A percentile compares a stretch with the other conserved stretches of the same genome.
phyloP scores from a whole-genome alignment of 2,329 filamentous ascomycete genomes.

The Hymenoscyphus occultus region DNA sequence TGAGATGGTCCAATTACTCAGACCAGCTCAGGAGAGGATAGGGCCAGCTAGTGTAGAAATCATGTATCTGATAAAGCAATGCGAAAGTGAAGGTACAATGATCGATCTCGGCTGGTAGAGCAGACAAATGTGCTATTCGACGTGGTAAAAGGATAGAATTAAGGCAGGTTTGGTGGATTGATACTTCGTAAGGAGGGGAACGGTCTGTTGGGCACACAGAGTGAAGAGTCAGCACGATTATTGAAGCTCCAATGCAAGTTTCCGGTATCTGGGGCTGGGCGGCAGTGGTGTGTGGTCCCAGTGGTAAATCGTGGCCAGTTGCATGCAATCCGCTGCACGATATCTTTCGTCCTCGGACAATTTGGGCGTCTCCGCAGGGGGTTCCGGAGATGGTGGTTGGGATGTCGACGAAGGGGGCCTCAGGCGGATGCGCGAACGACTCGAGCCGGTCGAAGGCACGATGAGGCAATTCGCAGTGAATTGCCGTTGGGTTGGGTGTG shows the following conservation, averaged over 20 bases:
- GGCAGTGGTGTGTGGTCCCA: slow-evolving; percentile 14
- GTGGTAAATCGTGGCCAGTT: slow-evolving; percentile 19
- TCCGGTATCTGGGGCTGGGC: slow-evolving; percentile 25
- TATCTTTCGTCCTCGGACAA: slow-evolving; percentile 23
- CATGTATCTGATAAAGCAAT: slow-evolving; percentile 5
- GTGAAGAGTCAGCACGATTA: slow-evolving; percentile 28
- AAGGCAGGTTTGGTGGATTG: slow-evolving; percentile 10
- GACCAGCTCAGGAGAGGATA: slow-evolving; percentile 14
- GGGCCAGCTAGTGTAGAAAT: slow-evolving; percentile 9
- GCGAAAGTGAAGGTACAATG: slow-evolving; percentile 1
- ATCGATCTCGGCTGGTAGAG: background rate
- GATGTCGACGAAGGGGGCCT: background rate
- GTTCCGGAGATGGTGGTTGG: slow-evolving; percentile 6
- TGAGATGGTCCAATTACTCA: slow-evolving; percentile 11
- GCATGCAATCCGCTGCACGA: slow-evolving; percentile 25
- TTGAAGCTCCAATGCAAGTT: slow-evolving; percentile 27
- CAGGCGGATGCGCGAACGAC: slow-evolving; percentile 9
- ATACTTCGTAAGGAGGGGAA: slow-evolving; percentile 28
- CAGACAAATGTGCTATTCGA: background rate
- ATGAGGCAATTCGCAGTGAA: background rate
- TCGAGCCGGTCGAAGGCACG: background rate
- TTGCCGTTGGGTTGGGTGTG: background rate
- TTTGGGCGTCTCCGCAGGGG: slow-evolving; percentile 12
- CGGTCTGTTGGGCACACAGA: slow-evolving; percentile 25
- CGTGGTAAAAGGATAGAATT: slow-evolving; percentile 4